Base-by-base conservation (phyloP, 495 filamentous ascomycete genomes). In the Amphirosellinia nigrospora region DNA sequence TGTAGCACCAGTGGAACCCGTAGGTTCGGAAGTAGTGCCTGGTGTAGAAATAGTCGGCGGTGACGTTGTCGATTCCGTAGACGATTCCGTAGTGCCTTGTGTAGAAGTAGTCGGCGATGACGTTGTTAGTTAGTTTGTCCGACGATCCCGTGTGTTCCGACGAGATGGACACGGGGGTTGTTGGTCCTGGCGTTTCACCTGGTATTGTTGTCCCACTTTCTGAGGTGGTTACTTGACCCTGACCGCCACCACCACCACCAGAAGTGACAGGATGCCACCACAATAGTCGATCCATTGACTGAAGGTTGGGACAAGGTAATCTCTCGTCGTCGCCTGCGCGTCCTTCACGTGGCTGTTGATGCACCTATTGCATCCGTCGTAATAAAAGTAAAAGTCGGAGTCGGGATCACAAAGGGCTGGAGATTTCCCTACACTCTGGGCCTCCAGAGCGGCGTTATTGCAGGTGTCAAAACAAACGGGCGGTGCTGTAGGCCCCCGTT, bases 391-490 rank as follows among this genome's bases (percentile, higher is more conserved):
- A 76, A 90, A 91, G 0, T 73, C 39, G 0, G 84, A 86, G 28
- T 55, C 73, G 0, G 41, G 9, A 0, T 61, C 75, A 75, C 89
- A 91, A 4, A 91, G 77, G 0, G 56, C 71, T 0, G 79, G 43
- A 0, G 68, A 65, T 66, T 87, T 88, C 15, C 89, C 89, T 8
- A 80, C 64, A 0, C 43, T 26, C 62, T 87, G 79, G 0, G 80
- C 85, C 66, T 88, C 87, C 0, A 82, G 26, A 23, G 69, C 79
- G 15, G 82, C 83, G 46, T 82, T 81, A 64, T 87, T 86, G 75
- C 89, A 92, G 7, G 74, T 55, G n/a, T 78, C 79, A 71, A 77
- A 91, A 76, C 89, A 92, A 2, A 77, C 41, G 13, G 80, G 9
- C 6, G 87, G 84, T 13, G 81, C 70, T 9, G 79, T 73, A 2